Conservation (phyloP, 805 yeast species). For the Candida odintsovae region DNA sequence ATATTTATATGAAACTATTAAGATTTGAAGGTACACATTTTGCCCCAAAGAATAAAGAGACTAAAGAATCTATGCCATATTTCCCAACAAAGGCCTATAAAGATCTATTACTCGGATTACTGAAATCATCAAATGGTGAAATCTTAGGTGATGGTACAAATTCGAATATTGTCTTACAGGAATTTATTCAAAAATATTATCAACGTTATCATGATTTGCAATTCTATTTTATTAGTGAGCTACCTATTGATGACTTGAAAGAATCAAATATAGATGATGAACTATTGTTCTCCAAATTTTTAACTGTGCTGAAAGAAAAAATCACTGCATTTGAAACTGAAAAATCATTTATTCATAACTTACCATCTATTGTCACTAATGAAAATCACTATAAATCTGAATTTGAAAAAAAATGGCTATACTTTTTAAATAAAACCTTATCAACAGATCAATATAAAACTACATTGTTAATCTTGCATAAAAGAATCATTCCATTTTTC, state of each 20-base stretch:
- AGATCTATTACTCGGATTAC: slow-evolving; percentile 32
- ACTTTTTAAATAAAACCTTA: slow-evolving; percentile 43
- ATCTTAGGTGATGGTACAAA: slow-evolving; percentile 41
- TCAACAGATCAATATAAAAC: slow-evolving; percentile 58
- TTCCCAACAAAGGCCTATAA: slow-evolving; percentile 56
- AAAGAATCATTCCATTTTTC: slow-evolving; percentile 76
- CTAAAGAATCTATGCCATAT: slow-evolving; percentile 35
- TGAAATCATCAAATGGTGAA: slow-evolving; percentile 32
- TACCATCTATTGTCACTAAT: slow-evolving; percentile 40
- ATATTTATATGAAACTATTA: slow-evolving; percentile 48
- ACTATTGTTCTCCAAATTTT: slow-evolving; percentile 30
- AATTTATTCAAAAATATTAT: slow-evolving; percentile 53
- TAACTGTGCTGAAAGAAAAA: slow-evolving; percentile 32
- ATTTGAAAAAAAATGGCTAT: slow-evolving; percentile 67
- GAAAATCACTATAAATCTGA: slow-evolving; percentile 47
- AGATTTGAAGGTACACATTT: slow-evolving; percentile 50
- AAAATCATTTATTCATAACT: slow-evolving; percentile 34
- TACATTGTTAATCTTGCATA: slow-evolving; percentile 67
- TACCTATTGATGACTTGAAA: slow-evolving; percentile 24
- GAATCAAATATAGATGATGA: slow-evolving; percentile 5
- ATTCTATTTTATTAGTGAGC: slow-evolving; percentile 58
- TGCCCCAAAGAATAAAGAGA: slow-evolving; percentile 33
- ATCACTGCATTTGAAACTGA: slow-evolving; percentile 25
- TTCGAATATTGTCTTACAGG: slow-evolving; percentile 43
- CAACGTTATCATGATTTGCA: slow-evolving; percentile 69